phyloP scores from a whole-genome alignment of 2,329 filamentous ascomycete species.

The Alternaria hordeiaustralica region DNA sequence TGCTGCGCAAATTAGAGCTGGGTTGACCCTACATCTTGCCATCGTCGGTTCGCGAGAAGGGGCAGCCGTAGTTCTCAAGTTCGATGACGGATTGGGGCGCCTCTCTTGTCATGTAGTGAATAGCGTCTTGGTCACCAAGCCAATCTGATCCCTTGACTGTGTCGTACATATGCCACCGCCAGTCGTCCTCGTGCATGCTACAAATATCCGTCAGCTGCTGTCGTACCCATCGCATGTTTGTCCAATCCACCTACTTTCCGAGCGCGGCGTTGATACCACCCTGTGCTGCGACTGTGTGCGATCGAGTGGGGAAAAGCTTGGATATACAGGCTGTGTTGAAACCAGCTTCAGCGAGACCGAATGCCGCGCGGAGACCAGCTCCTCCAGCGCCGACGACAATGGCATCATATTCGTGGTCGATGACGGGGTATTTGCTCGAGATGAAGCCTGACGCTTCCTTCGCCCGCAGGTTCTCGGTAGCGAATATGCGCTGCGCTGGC shows the following conservation, averaged over 20 bases:
- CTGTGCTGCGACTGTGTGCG: conserved; percentile 77
- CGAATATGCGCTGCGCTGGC: conserved; percentile 82
- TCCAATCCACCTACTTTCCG: conserved; percentile 64
- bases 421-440: conserved; percentile 90
- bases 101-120: conserved; percentile 98
- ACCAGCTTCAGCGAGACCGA: conserved; percentile 84
- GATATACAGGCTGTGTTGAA: conserved; percentile 89
- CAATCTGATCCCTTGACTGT: conserved; percentile 98
- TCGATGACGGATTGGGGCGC: conserved; percentile 90
- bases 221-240: neutral
- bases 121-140: conserved; percentile 96
- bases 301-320: conserved; percentile 86
- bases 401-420: conserved; percentile 99
- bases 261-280: conserved; percentile 88
- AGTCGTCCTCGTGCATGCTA: conserved; percentile 94
- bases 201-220: conserved; percentile 28
- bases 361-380: conserved; percentile 80
- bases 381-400: conserved; percentile 89
- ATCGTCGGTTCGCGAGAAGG: conserved; percentile 94
- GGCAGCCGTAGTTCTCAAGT: conserved; percentile 96
- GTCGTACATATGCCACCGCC: conserved; percentile 99
- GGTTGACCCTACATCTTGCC: conserved; percentile 75
- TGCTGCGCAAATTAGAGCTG: neutral
- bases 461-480: conserved; percentile 83
- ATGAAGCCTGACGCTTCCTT: conserved; percentile 91